Conservation (phyloP, 2,329 filamentous ascomycete species). For the Dactylellina leptospora region DNA sequence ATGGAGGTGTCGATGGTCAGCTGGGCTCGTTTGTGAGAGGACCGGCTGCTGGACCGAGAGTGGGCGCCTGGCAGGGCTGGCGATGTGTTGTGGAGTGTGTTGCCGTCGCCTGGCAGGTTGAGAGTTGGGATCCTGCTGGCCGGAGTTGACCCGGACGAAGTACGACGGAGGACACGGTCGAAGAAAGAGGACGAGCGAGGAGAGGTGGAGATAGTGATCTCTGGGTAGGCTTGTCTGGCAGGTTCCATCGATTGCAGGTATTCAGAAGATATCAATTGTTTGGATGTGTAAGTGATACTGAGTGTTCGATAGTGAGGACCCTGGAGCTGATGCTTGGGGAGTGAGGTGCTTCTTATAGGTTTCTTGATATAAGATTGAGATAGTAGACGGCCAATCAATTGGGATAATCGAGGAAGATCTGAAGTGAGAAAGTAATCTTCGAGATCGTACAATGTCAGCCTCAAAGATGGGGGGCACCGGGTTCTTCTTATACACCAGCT, state of each 20-base stretch:
- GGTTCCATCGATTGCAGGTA: conserved; percentile 34
- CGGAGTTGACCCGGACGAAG: conserved; percentile 17
- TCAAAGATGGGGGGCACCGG: conserved; percentile 32
- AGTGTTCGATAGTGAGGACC: not conserved
- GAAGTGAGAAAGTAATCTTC: conserved; percentile 6
- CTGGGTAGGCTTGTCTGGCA: conserved; percentile 30
- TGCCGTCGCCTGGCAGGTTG: conserved; percentile 27
- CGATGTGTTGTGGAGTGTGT: conserved; percentile 44
- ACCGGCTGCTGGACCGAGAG: conserved; percentile 44
- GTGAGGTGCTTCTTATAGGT: not conserved
- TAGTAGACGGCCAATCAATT: conserved; percentile 8
- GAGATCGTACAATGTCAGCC: conserved; percentile 21
- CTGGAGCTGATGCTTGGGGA: not conserved
- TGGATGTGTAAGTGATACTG: not conserved
- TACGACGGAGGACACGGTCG: conserved; percentile 43
- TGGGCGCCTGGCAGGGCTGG: not conserved
- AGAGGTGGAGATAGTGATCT: conserved; percentile 46
- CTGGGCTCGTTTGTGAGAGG: conserved; percentile 38
- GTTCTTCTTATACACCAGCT: conserved; percentile 40
- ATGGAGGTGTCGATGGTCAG: conserved; percentile 44
- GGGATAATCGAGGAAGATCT: not conserved
- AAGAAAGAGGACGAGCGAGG: conserved; percentile 47
- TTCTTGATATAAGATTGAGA: conserved; percentile 6
- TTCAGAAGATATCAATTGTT: conserved; percentile 3
- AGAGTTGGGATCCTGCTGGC: conserved; percentile 31